Evolutionary conservation across 495 filamentous ascomycete species (phyloP).

Genomic region (Letharia lupina): DNA sequence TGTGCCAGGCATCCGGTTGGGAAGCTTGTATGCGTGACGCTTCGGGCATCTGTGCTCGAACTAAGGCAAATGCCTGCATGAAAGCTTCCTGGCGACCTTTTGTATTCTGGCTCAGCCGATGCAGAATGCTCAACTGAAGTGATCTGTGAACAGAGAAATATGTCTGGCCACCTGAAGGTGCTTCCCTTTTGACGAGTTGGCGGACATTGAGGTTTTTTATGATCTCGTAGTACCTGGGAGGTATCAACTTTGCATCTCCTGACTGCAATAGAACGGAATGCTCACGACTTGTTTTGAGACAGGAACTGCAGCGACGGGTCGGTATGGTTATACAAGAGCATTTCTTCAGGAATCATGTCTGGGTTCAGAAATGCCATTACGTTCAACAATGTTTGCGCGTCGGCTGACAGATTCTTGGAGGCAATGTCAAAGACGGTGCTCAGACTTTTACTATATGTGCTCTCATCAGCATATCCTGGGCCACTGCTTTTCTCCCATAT

Average conservation of each 20-base stretch:
- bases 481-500: too few species aligned
- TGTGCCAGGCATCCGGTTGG: background rate
- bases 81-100: background rate
- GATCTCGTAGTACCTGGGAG: background rate
- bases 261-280: background rate
- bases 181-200: too few species aligned
- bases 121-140: background rate
- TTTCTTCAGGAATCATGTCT: background rate
- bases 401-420: background rate
- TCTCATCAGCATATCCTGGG: too few species aligned
- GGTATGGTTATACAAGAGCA: too few species aligned
- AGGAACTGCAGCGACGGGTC: too few species aligned
- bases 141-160: constrained; percentile 1
- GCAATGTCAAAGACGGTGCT: constrained; percentile 1
- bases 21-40: background rate
- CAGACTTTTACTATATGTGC: background rate
- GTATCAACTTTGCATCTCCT: background rate
- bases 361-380: background rate
- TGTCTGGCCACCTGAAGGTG: background rate
- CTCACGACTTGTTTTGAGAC: too few species aligned
- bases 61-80: background rate
- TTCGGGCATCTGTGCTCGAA: background rate
- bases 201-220: background rate
- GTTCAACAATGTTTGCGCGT: background rate
- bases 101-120: background rate